These are phyloP conservation scores for Fusarium tanahbumbuense DNA, from an alignment of 2,329 filamentous ascomycete genomes.

Conservation along the genomic window DNA sequence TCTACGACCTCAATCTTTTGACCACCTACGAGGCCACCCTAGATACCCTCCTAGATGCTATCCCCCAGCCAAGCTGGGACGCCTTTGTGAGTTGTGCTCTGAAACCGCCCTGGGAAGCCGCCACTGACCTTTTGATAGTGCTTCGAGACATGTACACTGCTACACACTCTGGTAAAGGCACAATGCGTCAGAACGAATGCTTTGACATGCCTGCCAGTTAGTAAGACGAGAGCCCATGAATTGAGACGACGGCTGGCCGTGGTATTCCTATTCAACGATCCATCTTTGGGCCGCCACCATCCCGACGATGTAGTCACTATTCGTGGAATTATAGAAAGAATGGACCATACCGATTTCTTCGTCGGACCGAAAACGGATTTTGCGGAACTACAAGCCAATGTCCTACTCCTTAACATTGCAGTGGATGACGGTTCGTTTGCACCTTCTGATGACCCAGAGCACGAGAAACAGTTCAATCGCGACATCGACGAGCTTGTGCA, in stretches of 20 bases:
- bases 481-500: constrained; percentile 75
- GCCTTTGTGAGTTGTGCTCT: constrained; percentile 54
- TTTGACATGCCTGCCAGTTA: constrained; percentile 68
- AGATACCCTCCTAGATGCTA: constrained; percentile 55
- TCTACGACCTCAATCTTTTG: constrained; percentile 57
- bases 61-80: constrained; percentile 54
- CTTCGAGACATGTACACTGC: constrained; percentile 57
- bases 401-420: constrained; percentile 78
- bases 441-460: constrained; percentile 45
- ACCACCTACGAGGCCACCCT: constrained; percentile 57
- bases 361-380: constrained; percentile 73
- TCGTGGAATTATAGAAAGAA: constrained; percentile 57
- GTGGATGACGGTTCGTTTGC: constrained; percentile 70
- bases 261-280: constrained; percentile 69
- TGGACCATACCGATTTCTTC: constrained; percentile 62
- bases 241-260: constrained; percentile 75
- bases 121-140: constrained; percentile 56
- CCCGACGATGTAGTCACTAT: constrained; percentile 58
- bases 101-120: not conserved
- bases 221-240: constrained; percentile 63
- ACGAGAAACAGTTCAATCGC: constrained; percentile 70
- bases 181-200: constrained; percentile 68
- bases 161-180: constrained; percentile 59
- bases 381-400: constrained; percentile 71
- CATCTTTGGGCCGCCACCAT: constrained; percentile 54